These are phyloP conservation scores for Mycena sanguinolenta DNA, from an alignment of 768 basidiomycete genomes.

Conservation along the genomic window DNA sequence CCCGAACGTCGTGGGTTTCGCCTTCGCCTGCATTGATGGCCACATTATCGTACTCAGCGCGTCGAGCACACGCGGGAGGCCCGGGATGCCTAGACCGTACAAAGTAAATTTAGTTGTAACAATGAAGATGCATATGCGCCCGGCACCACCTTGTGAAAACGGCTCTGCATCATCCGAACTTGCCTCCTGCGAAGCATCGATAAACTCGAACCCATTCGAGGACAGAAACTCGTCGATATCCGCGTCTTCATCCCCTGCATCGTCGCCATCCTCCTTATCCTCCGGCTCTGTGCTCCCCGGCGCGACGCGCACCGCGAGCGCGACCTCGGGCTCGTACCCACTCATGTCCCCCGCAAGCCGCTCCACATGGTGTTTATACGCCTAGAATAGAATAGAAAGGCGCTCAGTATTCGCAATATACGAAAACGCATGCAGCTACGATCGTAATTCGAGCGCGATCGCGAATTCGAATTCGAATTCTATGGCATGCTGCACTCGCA, in stretches of 20 bases:
- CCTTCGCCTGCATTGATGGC: conserved; percentile 76
- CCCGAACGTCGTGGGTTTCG: conserved; percentile 37
- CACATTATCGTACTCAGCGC: conserved; percentile 91
- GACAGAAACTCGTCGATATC: conserved; percentile 78
- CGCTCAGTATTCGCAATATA: conserved; percentile 1
- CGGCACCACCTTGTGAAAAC: conserved; percentile 45
- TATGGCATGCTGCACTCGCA: too few species aligned
- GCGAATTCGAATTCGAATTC: too few species aligned
- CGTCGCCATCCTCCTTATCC: conserved; percentile 44
- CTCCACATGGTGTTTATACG: conserved; percentile 69
- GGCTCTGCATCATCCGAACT: conserved; percentile 23
- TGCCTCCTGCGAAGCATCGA: conserved; percentile 61
- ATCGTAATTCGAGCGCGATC: too few species aligned
- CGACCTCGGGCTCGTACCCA: conserved; percentile 76
- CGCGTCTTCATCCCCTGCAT: conserved; percentile 59
- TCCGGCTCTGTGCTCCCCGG: conserved; percentile 27
- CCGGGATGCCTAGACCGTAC: conserved; percentile 60
- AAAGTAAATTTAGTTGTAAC: not conserved
- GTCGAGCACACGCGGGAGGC: conserved; percentile 78
- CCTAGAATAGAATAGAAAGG: conserved; percentile 53
- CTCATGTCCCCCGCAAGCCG: conserved; percentile 62
- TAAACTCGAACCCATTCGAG: conserved; percentile 81
- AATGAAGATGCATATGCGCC: not conserved
- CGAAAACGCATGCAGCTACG: not conserved
- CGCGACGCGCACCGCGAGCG: conserved; percentile 73